Evolutionary conservation across 1,284 basidiomycete genomes (phyloP).

Genomic region (Irpex sp.): DNA sequence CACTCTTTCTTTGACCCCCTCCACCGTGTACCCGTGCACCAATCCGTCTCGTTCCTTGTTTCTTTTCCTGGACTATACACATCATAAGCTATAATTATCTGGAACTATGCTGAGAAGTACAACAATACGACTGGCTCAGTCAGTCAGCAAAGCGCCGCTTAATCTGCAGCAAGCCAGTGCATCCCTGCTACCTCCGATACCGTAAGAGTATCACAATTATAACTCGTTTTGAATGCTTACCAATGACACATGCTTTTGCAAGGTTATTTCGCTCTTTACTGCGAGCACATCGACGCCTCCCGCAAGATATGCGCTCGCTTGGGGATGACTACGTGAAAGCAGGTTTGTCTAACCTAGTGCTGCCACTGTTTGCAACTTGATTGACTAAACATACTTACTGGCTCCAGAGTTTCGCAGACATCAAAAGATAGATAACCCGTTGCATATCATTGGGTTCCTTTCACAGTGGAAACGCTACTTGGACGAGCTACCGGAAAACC

Average conservation of each 20-base stretch:
- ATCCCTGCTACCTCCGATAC: conserved; percentile 77
- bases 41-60: neutral
- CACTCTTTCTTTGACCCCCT: neutral
- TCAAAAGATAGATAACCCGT: conserved; percentile 74
- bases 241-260: neutral
- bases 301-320: conserved; percentile 78
- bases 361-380: neutral
- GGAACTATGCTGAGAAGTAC: conserved; percentile 41
- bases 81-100: neutral
- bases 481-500: conserved; percentile 57
- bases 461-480: conserved; percentile 93
- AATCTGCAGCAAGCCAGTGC: conserved; percentile 66
- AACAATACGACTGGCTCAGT: conserved; percentile 55
- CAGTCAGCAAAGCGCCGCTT: conserved; percentile 57
- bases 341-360: conserved; percentile 38
- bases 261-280: conserved; percentile 83
- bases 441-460: conserved; percentile 89
- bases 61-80: neutral
- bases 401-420: conserved; percentile 80
- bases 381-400: neutral
- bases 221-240: neutral
- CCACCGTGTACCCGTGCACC: neutral
- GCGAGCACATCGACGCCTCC: conserved; percentile 73
- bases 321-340: conserved; percentile 90
- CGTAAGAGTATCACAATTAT: conserved; percentile 43